phyloP scores from a whole-genome alignment of 305 asterid species.

The Euphrasia arctica region DNA sequence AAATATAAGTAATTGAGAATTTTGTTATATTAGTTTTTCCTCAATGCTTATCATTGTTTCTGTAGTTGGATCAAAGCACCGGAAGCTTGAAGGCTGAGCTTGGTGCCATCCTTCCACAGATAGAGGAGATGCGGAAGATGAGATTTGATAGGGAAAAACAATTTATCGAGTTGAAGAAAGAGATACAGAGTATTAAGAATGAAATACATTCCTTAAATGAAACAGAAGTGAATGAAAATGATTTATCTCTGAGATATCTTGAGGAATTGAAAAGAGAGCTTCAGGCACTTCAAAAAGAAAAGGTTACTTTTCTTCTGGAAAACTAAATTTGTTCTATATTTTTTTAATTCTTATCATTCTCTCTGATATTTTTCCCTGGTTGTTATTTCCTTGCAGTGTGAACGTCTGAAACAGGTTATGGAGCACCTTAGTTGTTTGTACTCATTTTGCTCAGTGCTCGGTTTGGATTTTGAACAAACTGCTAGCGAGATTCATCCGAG shows the following conservation, averaged over 20 bases:
- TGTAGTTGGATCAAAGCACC: conserved; percentile 74
- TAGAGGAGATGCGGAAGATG: conserved; percentile 91
- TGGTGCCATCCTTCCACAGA: conserved; percentile 72
- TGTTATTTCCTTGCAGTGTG: conserved; percentile 63
- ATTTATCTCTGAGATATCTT: conserved; percentile 74
- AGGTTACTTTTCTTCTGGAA: conserved; percentile 46
- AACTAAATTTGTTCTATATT: too few relatives aligned
- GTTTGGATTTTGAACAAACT: conserved; percentile 76
- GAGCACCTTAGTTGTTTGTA: conserved; percentile 63
- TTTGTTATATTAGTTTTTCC: too few relatives aligned
- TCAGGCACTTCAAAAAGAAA: conserved; percentile 77
- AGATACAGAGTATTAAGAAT: conserved; percentile 57
- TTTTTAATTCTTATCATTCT: background rate
- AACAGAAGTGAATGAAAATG: conserved; percentile 60
- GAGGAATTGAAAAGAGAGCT: conserved; percentile 76
- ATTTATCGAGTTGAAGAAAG: conserved; percentile 59
- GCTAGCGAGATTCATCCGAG: conserved; percentile 80
- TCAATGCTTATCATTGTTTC: conserved; percentile 17
- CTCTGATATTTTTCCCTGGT: background rate
- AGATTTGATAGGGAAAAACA: conserved; percentile 72
- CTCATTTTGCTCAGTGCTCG: conserved; percentile 84
- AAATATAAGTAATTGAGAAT: background rate
- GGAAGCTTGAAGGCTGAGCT: conserved; percentile 86
- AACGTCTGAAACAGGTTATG: conserved; percentile 72
- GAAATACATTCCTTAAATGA: conserved; percentile 50